These are phyloP conservation scores for Selenicereus undatus DNA, from an alignment of 148 eudicot species.

Conservation along the genomic window DNA sequence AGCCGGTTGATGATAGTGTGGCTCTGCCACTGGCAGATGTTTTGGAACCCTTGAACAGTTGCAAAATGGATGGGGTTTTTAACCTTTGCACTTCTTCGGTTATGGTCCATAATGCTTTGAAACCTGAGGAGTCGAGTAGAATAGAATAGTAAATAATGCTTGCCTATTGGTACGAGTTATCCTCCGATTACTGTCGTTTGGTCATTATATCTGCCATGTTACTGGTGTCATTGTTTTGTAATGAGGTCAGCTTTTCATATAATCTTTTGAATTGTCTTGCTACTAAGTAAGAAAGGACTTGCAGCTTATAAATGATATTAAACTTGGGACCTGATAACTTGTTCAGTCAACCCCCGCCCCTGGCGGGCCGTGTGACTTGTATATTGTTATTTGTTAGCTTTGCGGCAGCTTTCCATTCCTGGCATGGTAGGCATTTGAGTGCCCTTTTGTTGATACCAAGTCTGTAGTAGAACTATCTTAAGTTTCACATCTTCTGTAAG, in stretches of 20 bases:
- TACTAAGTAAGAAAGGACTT: neutral
- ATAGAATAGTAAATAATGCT: neutral
- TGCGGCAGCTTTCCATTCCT: too few species aligned
- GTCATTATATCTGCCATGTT: neutral
- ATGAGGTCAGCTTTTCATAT: neutral
- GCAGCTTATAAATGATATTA: neutral
- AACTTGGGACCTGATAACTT: conserved; percentile 3
- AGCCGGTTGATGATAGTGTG: too few species aligned
- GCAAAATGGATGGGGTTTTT: neutral
- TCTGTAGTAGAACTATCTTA: neutral
- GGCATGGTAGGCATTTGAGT: neutral
- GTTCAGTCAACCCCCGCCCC: neutral
- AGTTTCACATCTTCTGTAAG: neutral
- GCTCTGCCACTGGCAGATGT: too few species aligned
- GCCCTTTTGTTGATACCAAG: neutral
- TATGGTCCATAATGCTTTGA: neutral
- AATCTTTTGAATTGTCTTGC: neutral
- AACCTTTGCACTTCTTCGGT: neutral
- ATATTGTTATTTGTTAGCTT: too few species aligned
- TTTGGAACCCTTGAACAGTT: neutral
- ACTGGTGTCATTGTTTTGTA: neutral
- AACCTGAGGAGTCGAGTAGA: neutral
- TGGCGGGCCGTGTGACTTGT: neutral
- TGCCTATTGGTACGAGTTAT: neutral
- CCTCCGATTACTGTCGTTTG: neutral